Conservation (phyloP, 495 filamentous ascomycete species). For the Pseudomonodictys pantanalensis region DNA sequence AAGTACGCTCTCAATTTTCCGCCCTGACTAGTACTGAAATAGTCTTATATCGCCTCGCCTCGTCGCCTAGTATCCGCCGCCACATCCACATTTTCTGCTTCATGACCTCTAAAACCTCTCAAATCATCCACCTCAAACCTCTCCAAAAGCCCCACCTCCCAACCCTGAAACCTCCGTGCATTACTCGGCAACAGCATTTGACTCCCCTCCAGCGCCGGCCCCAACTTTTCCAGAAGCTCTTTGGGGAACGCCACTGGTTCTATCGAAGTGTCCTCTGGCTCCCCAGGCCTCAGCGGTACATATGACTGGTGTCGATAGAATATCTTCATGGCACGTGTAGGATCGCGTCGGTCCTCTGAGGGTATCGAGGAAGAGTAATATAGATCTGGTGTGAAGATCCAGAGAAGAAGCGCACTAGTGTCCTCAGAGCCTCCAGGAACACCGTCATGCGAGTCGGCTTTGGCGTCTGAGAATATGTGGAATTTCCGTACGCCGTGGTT, state of each 20-base stretch:
- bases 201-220: constrained; percentile 23
- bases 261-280: constrained; percentile 8
- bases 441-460: background rate
- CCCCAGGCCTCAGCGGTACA: background rate
- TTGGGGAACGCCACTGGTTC: constrained; percentile 30
- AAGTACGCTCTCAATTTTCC: too few relatives aligned
- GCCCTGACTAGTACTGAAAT: too few relatives aligned
- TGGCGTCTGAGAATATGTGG: constrained; percentile 8
- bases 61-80: too few relatives aligned
- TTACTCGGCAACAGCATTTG: constrained; percentile 27
- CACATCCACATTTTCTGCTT: background rate
- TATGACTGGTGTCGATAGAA: constrained; percentile 30
- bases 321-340: constrained; percentile 38
- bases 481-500: constrained; percentile 38
- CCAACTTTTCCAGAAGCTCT: constrained; percentile 20
- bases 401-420: constrained; percentile 34
- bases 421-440: too few relatives aligned
- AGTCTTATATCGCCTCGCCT: too few relatives aligned
- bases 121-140: constrained; percentile 33
- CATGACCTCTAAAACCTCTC: background rate
- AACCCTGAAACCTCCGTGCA: constrained; percentile 37
- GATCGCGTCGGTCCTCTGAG: constrained; percentile 10
- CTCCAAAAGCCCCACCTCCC: constrained; percentile 38
- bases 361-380: constrained; percentile 37
- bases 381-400: constrained; percentile 41